Base-by-base conservation (phyloP, 768 basidiomycete genomes). In the Hysterangium stoloniferum region DNA sequence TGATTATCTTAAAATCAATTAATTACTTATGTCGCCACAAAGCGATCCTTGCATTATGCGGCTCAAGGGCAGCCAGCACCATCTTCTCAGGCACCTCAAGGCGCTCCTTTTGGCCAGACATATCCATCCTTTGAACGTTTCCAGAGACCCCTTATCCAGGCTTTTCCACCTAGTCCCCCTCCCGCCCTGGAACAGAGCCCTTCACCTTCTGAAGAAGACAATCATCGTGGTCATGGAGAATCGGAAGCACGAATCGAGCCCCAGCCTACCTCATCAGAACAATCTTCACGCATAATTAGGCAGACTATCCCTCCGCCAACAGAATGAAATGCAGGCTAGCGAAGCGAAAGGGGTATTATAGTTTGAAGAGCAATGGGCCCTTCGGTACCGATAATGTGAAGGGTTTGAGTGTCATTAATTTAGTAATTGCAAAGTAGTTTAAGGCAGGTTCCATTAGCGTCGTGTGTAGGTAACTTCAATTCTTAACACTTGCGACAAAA, bases 1-100 rank as follows among this genome's bases (percentile, higher is more conserved):
- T 32, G 15, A 25, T 36, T 28, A 27, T 43, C 27, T 31, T 22
- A 31, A 9, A 19, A 31, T 20, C 28, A n/a, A 17, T 24, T 48
- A 19, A 38, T 52, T 52, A 35, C 52, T 45, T 54, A 31, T 6
- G 50, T 55, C 35, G 41, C 38, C 27, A 36, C 17, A 48, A 29
- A 77, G 76, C 72, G 76, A 43, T 71, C 69, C 1, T 58, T 76
- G 59, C 75, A 76, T 54, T 74, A 71, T 54, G 73, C 66, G 0
- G 58, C 69, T 45, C 65, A 70, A 35, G 64, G 41, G 19, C 40
- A 51, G n/a, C 35, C 38, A 11, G 36, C 36, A 38, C 20, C 48
- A n/a, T 24, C 48, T 13, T 40, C 36, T 22, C 40, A 41, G 22
- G 17, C 31, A 28, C 24, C 49, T 20, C 40, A 27, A 29, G 38